Conservation (phyloP, 2,329 filamentous ascomycete species). For the Trichoderma sp. region DNA sequence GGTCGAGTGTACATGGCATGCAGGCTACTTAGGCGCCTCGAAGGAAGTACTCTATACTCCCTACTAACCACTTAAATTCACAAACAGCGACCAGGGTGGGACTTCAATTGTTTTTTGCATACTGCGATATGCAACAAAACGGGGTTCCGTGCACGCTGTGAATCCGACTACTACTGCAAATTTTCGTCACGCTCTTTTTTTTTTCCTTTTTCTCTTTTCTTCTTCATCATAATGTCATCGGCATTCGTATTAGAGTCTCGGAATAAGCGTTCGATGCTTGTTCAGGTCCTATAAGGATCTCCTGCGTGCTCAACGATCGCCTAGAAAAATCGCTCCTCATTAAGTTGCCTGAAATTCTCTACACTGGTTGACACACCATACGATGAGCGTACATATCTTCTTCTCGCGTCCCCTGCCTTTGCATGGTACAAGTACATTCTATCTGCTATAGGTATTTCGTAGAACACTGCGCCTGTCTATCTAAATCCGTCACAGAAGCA, state of each 20-base stretch:
- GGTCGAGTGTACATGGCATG: not conserved
- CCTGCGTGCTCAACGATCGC: slow-evolving; percentile 96
- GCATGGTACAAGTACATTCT: not conserved
- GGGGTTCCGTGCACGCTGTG: slow-evolving; percentile 11
- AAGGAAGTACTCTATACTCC: not conserved
- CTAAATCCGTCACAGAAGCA: not conserved
- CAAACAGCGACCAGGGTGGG: not conserved
- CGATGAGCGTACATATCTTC: slow-evolving; percentile 44
- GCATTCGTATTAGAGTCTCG: slow-evolving; percentile 99
- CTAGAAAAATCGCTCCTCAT: slow-evolving; percentile 80
- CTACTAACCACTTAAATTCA: not conserved
- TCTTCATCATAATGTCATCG: slow-evolving; percentile 69
- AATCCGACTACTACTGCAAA: slow-evolving; percentile 22
- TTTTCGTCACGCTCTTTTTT: slow-evolving; percentile 23
- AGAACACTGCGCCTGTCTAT: not conserved
- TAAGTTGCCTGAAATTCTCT: slow-evolving; percentile 60
- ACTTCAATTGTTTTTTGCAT: not conserved
- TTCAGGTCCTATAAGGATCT: slow-evolving; percentile 80
- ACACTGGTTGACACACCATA: slow-evolving; percentile 43
- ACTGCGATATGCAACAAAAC: slow-evolving; percentile 30
- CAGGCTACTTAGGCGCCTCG: no score
- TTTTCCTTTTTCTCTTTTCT: slow-evolving; percentile 37
- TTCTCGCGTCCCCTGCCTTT: not conserved
- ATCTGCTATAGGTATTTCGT: slow-evolving; percentile 1
- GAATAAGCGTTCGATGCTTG: slow-evolving; percentile 87